Evolutionary conservation across 2,329 filamentous ascomycete genomes (phyloP).

Genomic region (Xylariaceae sp.): DNA sequence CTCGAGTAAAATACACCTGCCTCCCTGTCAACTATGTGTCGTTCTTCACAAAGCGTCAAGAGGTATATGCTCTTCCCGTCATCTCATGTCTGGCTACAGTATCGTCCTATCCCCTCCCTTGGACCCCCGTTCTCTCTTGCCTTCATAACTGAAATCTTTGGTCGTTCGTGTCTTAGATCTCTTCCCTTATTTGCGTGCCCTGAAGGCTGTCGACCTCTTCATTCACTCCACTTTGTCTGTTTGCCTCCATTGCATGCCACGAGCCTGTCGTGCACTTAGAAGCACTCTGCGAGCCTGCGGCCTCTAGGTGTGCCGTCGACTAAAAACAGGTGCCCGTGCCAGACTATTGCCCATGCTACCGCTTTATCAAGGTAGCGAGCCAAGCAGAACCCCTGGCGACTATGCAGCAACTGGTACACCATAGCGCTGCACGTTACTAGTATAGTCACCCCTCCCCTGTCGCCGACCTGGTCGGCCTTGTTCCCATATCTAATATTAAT

Average conservation of each 20-base stretch:
- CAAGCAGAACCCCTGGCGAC: conserved; percentile 26
- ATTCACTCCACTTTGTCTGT: conserved; percentile 12
- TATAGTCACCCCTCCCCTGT: conserved; percentile 24
- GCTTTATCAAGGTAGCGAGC: conserved; percentile 24
- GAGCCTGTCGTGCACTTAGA: conserved; percentile 7
- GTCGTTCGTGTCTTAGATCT: neutral
- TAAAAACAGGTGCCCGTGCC: conserved; percentile 27
- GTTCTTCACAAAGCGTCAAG: too few relatives aligned
- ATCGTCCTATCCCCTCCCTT: too few relatives aligned
- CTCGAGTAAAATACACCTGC: too few relatives aligned
- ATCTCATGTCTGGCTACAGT: too few relatives aligned
- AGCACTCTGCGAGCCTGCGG: conserved; percentile 1
- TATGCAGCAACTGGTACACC: conserved; percentile 28
- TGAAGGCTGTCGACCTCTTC: neutral
- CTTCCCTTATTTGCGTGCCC: conserved; percentile 14
- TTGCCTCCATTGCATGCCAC: conserved; percentile 12
- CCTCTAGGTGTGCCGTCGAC: conserved; percentile 20
- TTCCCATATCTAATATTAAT: conserved; percentile 37
- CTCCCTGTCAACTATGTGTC: too few relatives aligned
- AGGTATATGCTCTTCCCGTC: too few relatives aligned
- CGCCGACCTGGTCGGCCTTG: conserved; percentile 24
- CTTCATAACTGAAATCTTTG: too few relatives aligned
- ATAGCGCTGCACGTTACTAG: conserved; percentile 21
- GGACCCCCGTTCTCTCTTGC: too few relatives aligned
- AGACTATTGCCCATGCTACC: conserved; percentile 29